Conservation (phyloP, 1,284 basidiomycete genomes). For the Tilletia indica region DNA sequence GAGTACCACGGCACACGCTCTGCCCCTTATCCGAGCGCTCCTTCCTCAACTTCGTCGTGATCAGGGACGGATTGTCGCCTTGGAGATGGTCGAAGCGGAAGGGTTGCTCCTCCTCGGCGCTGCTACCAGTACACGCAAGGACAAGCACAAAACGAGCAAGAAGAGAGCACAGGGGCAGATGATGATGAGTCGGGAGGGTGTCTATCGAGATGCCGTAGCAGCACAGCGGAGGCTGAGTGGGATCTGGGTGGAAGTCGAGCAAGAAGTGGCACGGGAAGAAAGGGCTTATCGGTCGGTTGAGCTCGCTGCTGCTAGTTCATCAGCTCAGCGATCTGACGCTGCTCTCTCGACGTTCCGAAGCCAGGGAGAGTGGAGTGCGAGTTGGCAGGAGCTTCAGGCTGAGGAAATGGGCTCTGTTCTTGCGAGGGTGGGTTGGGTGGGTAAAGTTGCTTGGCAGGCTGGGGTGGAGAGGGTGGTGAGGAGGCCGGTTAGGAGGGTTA, state of each 20-base stretch:
- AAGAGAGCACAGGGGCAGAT: background rate
- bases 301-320: background rate
- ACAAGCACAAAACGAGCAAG: background rate
- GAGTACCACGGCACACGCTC: background rate
- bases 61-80: background rate
- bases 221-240: background rate
- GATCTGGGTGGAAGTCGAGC: background rate
- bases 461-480: background rate
- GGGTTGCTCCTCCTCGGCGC: background rate
- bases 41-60: background rate
- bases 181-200: background rate
- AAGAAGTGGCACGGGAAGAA: background rate
- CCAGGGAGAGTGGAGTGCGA: background rate
- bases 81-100: constrained; percentile 3
- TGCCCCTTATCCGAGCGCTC: background rate
- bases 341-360: background rate
- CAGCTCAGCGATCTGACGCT: background rate
- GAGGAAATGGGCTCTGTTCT: background rate
- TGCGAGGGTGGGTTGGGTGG: background rate
- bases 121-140: background rate
- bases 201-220: background rate
- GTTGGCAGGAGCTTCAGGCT: background rate
- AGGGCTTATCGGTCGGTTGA: background rate
- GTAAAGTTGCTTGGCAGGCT: background rate
- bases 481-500: background rate